phyloP scores from a whole-genome alignment of 192 early-diverging fungal species.

The Phlyctochytrium planicorne region DNA sequence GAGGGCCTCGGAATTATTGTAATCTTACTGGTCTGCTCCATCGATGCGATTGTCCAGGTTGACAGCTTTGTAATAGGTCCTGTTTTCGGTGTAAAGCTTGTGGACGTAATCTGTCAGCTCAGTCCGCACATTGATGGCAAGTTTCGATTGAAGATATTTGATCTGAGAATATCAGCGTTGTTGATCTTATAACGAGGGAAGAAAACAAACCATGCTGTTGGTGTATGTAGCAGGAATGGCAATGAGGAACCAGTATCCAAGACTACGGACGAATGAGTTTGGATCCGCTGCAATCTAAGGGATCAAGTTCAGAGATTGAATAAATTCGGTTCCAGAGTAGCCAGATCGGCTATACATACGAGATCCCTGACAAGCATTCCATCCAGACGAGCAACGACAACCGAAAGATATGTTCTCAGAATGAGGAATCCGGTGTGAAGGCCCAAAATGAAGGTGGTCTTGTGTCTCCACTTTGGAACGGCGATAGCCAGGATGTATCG shows the following conservation, averaged over 20 bases:
- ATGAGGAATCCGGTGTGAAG: conserved; percentile 86
- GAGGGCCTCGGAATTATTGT: too few relatives aligned
- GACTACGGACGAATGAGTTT: conserved; percentile 70
- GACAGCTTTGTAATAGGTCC: conserved; percentile 44
- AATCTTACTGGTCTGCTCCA: conserved; percentile 41
- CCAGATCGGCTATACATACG: conserved; percentile 48
- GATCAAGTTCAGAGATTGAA: too few relatives aligned
- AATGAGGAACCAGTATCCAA: conserved; percentile 90
- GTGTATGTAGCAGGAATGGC: conserved; percentile 96
- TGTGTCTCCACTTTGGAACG: conserved; percentile 74
- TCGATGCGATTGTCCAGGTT: conserved; percentile 49
- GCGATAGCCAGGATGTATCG: conserved; percentile 76
- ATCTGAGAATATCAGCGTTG: conserved; percentile 23
- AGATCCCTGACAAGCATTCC: conserved; percentile 93
- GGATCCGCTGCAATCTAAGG: conserved; percentile 73
- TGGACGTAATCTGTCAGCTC: conserved; percentile 38
- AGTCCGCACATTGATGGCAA: conserved; percentile 44
- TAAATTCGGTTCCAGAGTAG: neutral
- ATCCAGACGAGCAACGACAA: conserved; percentile 89
- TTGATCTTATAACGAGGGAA: conserved; percentile 13
- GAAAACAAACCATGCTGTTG: conserved; percentile 83
- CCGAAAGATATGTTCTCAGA: conserved; percentile 85
- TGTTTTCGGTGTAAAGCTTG: conserved; percentile 39
- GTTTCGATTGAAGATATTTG: conserved; percentile 50
- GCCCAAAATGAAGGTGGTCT: conserved; percentile 76